Conservation (phyloP, 192 early-diverging fungal genomes). For the Pecoramyces ruminantium region DNA sequence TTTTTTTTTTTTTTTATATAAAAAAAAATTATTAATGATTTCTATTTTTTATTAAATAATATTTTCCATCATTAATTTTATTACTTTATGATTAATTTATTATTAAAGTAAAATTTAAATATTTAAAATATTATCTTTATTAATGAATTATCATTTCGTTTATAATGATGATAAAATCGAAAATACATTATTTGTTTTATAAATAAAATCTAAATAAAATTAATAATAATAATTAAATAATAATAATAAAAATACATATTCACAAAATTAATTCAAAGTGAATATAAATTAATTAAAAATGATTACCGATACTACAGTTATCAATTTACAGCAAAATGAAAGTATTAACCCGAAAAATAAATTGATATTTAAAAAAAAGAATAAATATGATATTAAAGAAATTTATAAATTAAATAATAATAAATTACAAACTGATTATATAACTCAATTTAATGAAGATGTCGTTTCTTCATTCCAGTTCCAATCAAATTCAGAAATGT, state of each 20-base stretch:
- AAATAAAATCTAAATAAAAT: too few relatives aligned
- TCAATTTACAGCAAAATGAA: neutral
- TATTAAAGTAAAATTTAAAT: too few relatives aligned
- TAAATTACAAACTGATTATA: neutral
- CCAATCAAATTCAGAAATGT: neutral
- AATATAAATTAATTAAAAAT: neutral
- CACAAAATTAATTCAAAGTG: neutral
- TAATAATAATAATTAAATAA: too few relatives aligned
- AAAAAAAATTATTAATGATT: too few relatives aligned
- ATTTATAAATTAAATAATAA: neutral
- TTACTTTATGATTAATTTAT: too few relatives aligned
- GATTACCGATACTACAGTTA: neutral
- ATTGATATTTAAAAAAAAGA: neutral
- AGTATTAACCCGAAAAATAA: neutral
- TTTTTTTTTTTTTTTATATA: too few relatives aligned
- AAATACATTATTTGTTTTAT: too few relatives aligned
- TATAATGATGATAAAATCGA: too few relatives aligned
- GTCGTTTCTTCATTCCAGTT: neutral
- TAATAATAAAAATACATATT: neutral
- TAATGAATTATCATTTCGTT: too few relatives aligned
- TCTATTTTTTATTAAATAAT: too few relatives aligned
- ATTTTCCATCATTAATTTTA: too few relatives aligned
- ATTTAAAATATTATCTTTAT: too few relatives aligned
- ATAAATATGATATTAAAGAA: neutral
- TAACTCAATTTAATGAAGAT: neutral